Evolutionary conservation across 768 basidiomycete species (phyloP).

Genomic region (Russula sp.): DNA sequence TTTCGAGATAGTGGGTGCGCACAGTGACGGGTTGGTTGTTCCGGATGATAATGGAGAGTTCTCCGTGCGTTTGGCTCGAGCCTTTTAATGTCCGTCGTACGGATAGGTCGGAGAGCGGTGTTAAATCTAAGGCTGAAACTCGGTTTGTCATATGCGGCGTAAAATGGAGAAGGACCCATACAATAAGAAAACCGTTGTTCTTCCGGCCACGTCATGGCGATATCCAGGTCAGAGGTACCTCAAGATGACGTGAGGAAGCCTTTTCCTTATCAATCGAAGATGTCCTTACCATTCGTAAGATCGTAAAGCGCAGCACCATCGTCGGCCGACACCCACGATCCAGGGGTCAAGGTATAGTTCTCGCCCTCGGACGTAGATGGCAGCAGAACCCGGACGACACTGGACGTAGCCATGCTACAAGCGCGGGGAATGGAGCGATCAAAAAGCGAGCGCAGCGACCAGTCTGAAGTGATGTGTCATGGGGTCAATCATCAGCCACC

Average conservation of each 20-base stretch:
- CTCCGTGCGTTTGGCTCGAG: slow-evolving; percentile 67
- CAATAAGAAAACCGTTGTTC: slow-evolving; percentile 50
- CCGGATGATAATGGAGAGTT: slow-evolving; percentile 55
- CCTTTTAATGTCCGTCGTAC: slow-evolving; percentile 68
- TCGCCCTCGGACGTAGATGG: slow-evolving; percentile 23
- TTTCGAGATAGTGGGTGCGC: slow-evolving; percentile 71
- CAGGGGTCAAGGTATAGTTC: slow-evolving; percentile 44
- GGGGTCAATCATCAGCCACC: background rate
- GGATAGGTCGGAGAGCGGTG: slow-evolving; percentile 45
- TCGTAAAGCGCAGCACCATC: slow-evolving; percentile 40
- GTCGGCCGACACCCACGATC: slow-evolving; percentile 34
- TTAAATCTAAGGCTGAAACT: slow-evolving; percentile 32
- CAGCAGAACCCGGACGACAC: slow-evolving; percentile 43
- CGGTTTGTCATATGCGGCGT: background rate
- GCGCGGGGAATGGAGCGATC: slow-evolving; percentile 51
- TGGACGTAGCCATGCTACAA: slow-evolving; percentile 66
- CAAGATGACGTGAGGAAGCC: slow-evolving; percentile 13
- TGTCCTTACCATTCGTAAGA: slow-evolving; percentile 38
- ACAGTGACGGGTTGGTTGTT: slow-evolving; percentile 47
- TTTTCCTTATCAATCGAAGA: background rate
- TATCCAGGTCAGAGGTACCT: slow-evolving; percentile 38
- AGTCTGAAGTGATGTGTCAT: slow-evolving; percentile 41
- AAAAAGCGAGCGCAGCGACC: slow-evolving; percentile 65
- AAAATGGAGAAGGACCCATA: slow-evolving; percentile 24
- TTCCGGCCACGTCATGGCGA: slow-evolving; percentile 49